Evolutionary conservation across 371 early-diverging fungal genomes (phyloP).

Genomic region (Haplosporangium sp.): DNA sequence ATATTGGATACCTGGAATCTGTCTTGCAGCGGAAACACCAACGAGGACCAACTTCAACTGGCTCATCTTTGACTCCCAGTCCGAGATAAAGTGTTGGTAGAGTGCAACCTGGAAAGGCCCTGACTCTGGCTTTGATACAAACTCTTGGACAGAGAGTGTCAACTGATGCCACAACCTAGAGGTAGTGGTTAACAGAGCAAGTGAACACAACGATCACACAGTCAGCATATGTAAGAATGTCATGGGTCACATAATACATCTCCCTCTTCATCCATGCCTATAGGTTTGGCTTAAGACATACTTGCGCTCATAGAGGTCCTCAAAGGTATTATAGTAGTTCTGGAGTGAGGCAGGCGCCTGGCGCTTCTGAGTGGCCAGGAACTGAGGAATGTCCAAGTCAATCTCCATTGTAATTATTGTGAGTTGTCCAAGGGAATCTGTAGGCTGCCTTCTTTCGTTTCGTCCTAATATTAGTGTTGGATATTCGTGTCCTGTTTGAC

Average conservation of each 20-base stretch:
- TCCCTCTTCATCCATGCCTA: neutral
- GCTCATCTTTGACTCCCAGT: constrained; percentile 95
- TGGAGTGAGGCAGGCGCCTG: constrained; percentile 77
- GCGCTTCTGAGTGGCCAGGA: constrained; percentile 75
- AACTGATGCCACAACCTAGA: constrained; percentile 97
- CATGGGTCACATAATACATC: neutral
- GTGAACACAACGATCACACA: neutral
- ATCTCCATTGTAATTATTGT: constrained; percentile 73
- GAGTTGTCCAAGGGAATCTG: neutral
- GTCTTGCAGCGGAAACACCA: constrained; percentile 79
- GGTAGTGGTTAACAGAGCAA: neutral
- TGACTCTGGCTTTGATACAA: constrained; percentile 82
- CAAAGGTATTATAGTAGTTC: constrained; percentile 81
- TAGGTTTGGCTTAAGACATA: constrained; percentile 55
- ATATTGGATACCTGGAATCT: constrained; percentile 72
- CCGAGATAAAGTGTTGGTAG: constrained; percentile 90
- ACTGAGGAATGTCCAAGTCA: constrained; percentile 83
- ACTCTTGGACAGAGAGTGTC: constrained; percentile 80
- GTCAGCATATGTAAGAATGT: neutral
- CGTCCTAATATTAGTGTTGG: neutral
- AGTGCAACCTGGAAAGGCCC: constrained; percentile 82
- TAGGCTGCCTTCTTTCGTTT: neutral
- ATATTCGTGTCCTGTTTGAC: no score
- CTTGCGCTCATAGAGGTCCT: constrained; percentile 94
- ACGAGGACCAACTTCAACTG: constrained; percentile 88